Evolutionary conservation across 108 stramenopile species (phyloP), one percentile per base, ranked within the genome.

Genomic region (Skeletonema tropicum): DNA sequence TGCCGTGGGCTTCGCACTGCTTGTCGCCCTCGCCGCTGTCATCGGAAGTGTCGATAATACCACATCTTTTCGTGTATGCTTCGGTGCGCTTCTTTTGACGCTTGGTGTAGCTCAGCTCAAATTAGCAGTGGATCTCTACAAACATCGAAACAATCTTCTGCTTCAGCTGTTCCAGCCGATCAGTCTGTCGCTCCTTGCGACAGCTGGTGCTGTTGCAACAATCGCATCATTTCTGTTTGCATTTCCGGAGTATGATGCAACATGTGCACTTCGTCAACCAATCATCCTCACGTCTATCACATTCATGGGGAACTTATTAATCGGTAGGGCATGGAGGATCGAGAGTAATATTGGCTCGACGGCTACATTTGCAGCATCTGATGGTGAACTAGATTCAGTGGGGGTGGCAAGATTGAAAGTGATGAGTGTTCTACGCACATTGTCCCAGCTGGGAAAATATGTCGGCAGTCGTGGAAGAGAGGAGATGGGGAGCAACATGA

Each of bases 161-260:
- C 15, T 52, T 17, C n/a, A 52, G 49, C 49, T 52, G n/a, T 52
- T 52, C 49, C 49, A 52, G 49, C 49, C 49, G 49, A 17, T 52
- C n/a, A 17, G 49, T 1, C 2, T 52, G 2, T 52, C 49, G 49
- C 17, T 52, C 1, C 15, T 52, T 15, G 49, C 49, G n/a, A 52
- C 17, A 15, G 49, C 49, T 17, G 49, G 49, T 17, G 49, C 49
- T 17, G 49, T 52, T 15, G 49, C 49, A 17, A 52, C 49, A 17
- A 52, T 52, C 2, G 26, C 26, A 29, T 29, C 26, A 29, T 29
- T 29, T 29, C 2, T 29, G 26, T 29, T 29, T 29, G 26, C 26
- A 29, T 29, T 29, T 29, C 26, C 26, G 2, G 26, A 29, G 26
- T 29, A 29, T 29, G 26, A 29, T 2, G 26, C 26, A 2, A 2